Evolutionary conservation across 1,284 basidiomycete species (phyloP).

Genomic region (Sutorius eximius): DNA sequence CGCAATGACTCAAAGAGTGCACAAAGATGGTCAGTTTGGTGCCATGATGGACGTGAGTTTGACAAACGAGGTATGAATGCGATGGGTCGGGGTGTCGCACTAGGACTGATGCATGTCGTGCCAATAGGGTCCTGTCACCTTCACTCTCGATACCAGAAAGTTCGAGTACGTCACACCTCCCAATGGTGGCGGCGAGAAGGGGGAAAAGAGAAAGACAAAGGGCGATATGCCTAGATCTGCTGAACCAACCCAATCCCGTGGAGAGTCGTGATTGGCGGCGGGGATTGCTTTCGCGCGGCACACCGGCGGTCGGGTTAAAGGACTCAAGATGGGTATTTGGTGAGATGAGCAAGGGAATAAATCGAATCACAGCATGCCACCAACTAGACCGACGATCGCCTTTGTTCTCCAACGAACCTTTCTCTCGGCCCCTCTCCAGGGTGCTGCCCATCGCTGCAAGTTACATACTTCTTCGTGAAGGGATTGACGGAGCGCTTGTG

Average conservation of each 20-base stretch:
- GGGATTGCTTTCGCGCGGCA: background rate
- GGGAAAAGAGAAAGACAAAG: conserved; percentile 8
- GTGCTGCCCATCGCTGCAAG: conserved; percentile 46
- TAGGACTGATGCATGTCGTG: conserved; percentile 1
- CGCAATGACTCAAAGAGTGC: background rate
- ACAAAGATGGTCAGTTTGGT: conserved; percentile 82
- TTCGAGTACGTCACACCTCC: conserved; percentile 47
- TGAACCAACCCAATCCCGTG: conserved; percentile 3
- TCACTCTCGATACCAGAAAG: conserved; percentile 78
- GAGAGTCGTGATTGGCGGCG: conserved; percentile 6
- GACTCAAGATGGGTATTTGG: background rate
- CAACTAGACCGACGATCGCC: conserved; percentile 61
- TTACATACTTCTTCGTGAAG: conserved; percentile 47
- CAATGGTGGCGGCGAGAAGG: conserved; percentile 8
- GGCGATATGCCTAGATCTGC: background rate
- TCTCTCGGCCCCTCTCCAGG: conserved; percentile 65
- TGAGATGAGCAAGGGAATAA: conserved; percentile 12
- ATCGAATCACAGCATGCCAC: conserved; percentile 54
- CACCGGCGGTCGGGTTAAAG: background rate
- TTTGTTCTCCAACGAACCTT: conserved; percentile 71
- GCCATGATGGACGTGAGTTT: conserved; percentile 91
- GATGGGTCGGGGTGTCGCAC: background rate
- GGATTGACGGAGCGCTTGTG: conserved; percentile 39
- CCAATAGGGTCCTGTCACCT: conserved; percentile 82
- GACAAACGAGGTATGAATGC: conserved; percentile 71